phyloP scores from a whole-genome alignment of 768 basidiomycete genomes.

The Asterophora parasitica region DNA sequence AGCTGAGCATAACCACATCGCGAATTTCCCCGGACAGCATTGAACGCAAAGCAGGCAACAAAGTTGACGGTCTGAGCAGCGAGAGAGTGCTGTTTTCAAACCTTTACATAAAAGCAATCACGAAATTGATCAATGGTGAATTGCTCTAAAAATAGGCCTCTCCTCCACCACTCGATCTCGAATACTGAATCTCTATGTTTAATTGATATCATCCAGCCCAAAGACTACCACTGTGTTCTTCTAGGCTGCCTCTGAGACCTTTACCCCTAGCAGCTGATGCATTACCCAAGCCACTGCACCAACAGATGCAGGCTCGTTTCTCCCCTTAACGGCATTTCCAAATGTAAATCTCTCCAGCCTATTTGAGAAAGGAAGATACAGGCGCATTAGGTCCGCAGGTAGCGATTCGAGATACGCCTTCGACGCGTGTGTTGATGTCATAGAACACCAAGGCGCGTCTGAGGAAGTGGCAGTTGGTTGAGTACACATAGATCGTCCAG shows the following conservation, averaged over 20 bases:
- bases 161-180: no score
- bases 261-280: constrained; percentile 43
- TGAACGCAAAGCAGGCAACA: no score
- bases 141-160: no score
- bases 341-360: constrained; percentile 54
- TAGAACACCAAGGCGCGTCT: constrained; percentile 76
- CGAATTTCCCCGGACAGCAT: neutral
- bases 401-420: constrained; percentile 43
- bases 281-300: constrained; percentile 75
- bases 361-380: constrained; percentile 48
- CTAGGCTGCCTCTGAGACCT: constrained; percentile 54
- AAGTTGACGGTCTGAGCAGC: no score
- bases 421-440: constrained; percentile 63
- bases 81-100: no score
- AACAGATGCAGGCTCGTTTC: constrained; percentile 67
- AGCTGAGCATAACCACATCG: constrained; percentile 13
- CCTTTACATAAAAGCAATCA: no score
- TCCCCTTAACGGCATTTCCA: constrained; percentile 66
- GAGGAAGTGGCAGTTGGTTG: constrained; percentile 1
- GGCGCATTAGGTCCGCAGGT: constrained; percentile 37
- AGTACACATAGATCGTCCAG: neutral
- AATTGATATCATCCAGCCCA: constrained; percentile 33
- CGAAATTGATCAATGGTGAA: no score
- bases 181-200: no score
- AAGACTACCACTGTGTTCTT: constrained; percentile 62